Conservation (phyloP, 345 rosid species). For the Aquilaria yunnanensis region DNA sequence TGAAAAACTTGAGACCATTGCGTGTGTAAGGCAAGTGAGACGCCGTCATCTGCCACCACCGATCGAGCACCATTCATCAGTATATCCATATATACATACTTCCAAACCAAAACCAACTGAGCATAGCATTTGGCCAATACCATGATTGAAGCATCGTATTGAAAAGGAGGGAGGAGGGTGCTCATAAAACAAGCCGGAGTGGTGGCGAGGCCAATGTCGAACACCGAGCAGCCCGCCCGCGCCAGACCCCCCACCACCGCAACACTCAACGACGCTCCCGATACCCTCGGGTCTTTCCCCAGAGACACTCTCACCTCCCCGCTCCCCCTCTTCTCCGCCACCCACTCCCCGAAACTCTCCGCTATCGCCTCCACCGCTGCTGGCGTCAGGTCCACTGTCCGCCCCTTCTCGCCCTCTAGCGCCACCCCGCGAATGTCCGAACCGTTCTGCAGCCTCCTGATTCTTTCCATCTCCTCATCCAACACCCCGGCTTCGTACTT, state of each 20-base stretch:
- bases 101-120: no score
- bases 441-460: conserved; percentile 81
- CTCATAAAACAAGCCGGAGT: conserved; percentile 98
- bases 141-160: conserved; percentile 87
- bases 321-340: conserved; percentile 31
- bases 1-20: conserved; percentile 86
- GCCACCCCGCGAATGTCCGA: conserved; percentile 96
- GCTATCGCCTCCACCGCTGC: conserved; percentile 86
- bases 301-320: conserved; percentile 49
- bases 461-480: conserved; percentile 73
- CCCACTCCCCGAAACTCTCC: conserved; percentile 95
- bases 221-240: conserved; percentile 71
- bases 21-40: conserved; percentile 94
- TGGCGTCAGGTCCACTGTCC: conserved; percentile 66
- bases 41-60: conserved; percentile 40
- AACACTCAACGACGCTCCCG: conserved; percentile 56
- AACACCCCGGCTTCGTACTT: conserved; percentile 34
- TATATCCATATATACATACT: not conserved
- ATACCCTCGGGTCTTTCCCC: conserved; percentile 78
- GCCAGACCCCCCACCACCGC: conserved; percentile 75
- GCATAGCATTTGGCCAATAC: conserved; percentile 18
- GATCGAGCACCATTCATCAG: not conserved
- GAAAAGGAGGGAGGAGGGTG: conserved; percentile 60
- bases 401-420: conserved; percentile 73
- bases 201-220: conserved; percentile 91